Evolutionary conservation across 2,329 filamentous ascomycete species (phyloP).

Genomic region (Penicillium verrucosum): DNA sequence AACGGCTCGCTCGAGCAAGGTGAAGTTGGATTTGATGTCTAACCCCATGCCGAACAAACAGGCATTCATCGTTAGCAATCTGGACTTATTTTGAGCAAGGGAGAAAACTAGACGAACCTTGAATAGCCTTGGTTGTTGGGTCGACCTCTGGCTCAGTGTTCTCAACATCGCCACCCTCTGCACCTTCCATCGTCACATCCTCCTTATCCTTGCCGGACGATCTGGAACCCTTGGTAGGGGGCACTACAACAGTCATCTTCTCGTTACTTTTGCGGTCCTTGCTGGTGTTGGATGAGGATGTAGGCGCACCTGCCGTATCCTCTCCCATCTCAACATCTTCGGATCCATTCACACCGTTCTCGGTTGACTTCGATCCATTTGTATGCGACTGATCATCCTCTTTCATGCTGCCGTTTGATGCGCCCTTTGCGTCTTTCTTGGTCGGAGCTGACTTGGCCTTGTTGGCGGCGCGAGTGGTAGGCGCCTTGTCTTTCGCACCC

Average conservation of each 20-base stretch:
- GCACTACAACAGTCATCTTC: conserved; percentile 79
- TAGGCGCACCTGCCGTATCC: conserved; percentile 52
- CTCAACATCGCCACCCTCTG: conserved; percentile 40
- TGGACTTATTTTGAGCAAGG: background rate
- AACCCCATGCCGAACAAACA: conserved; percentile 9
- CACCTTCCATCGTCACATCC: conserved; percentile 68
- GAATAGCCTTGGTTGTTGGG: conserved; percentile 50
- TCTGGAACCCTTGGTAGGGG: conserved; percentile 65
- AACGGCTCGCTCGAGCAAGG: conserved; percentile 86
- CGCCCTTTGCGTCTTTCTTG: conserved; percentile 40
- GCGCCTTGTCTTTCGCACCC: conserved; percentile 45
- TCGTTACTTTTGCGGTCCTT: conserved; percentile 69
- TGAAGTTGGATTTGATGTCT: conserved; percentile 97
- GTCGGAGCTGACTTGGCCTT: conserved; percentile 37
- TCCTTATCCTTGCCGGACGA: conserved; percentile 59
- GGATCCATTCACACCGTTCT: conserved; percentile 63
- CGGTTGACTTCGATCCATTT: conserved; percentile 66
- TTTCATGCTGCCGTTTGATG: conserved; percentile 54
- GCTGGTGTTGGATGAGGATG: conserved; percentile 54
- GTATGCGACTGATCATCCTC: conserved; percentile 68
- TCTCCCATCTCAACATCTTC: conserved; percentile 72
- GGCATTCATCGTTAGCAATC: background rate
- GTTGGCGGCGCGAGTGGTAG: conserved; percentile 41
- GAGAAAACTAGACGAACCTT: conserved; percentile 33
- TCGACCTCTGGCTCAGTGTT: conserved; percentile 47